Conservation (phyloP, 352 stramenopile genomes). For the Plasmopara muralis region DNA sequence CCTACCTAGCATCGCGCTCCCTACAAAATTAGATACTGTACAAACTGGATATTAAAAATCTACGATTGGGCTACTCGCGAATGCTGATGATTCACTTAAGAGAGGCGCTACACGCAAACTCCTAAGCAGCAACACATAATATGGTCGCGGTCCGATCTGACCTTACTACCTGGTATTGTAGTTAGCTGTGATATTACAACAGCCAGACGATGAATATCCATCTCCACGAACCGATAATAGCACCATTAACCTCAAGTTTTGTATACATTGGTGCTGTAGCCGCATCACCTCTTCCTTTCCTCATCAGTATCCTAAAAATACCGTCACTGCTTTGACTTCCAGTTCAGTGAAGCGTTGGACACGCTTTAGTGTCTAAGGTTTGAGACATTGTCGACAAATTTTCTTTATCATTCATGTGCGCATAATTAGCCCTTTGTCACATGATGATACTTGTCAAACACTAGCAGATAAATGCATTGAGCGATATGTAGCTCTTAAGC, state of each 20-base stretch:
- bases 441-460: slow-evolving; percentile 89
- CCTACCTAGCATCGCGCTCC: too few species aligned
- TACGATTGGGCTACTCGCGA: too few species aligned
- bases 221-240: slow-evolving; percentile 60
- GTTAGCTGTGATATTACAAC: slow-evolving; percentile 46
- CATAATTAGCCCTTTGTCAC: slow-evolving; percentile 86
- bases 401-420: slow-evolving; percentile 67
- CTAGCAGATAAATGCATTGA: slow-evolving; percentile 77
- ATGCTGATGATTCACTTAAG: too few species aligned
- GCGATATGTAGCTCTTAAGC: slow-evolving; percentile 73
- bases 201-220: slow-evolving; percentile 65
- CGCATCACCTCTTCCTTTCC: slow-evolving; percentile 41
- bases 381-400: slow-evolving; percentile 32
- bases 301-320: slow-evolving; percentile 46
- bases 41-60: too few species aligned
- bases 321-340: slow-evolving; percentile 42
- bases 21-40: too few species aligned
- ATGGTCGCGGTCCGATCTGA: slow-evolving; percentile 53
- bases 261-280: slow-evolving; percentile 37
- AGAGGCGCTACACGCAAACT: slow-evolving; percentile 45
- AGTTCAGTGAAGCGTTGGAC: slow-evolving; percentile 62
- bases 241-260: slow-evolving; percentile 66
- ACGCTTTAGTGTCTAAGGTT: slow-evolving; percentile 85
- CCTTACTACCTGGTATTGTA: slow-evolving; percentile 44
- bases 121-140: slow-evolving; percentile 31